Evolutionary conservation across 2,329 filamentous ascomycete species (phyloP).

Genomic region (Aspergillus sp.): DNA sequence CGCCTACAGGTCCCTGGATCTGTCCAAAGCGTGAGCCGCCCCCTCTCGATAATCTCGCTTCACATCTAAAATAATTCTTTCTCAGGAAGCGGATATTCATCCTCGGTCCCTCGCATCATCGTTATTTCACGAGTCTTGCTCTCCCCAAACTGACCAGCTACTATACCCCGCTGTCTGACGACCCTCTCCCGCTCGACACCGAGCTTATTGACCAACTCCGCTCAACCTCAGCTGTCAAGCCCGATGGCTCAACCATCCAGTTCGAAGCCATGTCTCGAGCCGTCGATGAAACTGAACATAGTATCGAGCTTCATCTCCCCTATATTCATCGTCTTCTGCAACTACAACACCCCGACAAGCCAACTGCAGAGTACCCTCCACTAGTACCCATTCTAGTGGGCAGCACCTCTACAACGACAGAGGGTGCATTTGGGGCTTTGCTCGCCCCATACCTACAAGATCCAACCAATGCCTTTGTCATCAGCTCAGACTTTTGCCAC

Average conservation of each 20-base stretch:
- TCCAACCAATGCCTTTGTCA: conserved; percentile 72
- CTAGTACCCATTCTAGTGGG: conserved; percentile 87
- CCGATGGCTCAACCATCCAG: conserved; percentile 32
- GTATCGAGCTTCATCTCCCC: conserved; percentile 93
- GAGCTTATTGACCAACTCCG: conserved; percentile 42
- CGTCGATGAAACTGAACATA: conserved; percentile 82
- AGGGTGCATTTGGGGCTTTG: conserved; percentile 67
- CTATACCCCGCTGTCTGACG: conserved; percentile 43
- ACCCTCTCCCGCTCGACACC: conserved; percentile 45
- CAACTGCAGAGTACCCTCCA: conserved; percentile 61
- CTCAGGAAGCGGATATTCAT: conserved; percentile 81
- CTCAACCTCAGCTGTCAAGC: conserved; percentile 25
- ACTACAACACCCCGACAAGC: conserved; percentile 50
- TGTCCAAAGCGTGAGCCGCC: conserved; percentile 64
- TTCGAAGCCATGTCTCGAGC: conserved; percentile 59
- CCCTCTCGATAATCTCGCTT: not conserved
- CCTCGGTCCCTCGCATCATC: conserved; percentile 88
- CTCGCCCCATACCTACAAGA: conserved; percentile 77
- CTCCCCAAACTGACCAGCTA: conserved; percentile 67
- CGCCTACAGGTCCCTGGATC: conserved; percentile 87
- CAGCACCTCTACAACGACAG: conserved; percentile 64
- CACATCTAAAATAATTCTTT: conserved; percentile 3
- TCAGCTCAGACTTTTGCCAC: conserved; percentile 96
- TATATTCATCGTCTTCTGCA: conserved; percentile 81
- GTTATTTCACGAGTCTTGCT: conserved; percentile 74